A percentile compares a stretch with the other conserved stretches of the same genome.
These are phyloP conservation scores for Fomitiporia mediterranea DNA, from an alignment of 1,284 basidiomycete genomes.

Conservation along the genomic window DNA sequence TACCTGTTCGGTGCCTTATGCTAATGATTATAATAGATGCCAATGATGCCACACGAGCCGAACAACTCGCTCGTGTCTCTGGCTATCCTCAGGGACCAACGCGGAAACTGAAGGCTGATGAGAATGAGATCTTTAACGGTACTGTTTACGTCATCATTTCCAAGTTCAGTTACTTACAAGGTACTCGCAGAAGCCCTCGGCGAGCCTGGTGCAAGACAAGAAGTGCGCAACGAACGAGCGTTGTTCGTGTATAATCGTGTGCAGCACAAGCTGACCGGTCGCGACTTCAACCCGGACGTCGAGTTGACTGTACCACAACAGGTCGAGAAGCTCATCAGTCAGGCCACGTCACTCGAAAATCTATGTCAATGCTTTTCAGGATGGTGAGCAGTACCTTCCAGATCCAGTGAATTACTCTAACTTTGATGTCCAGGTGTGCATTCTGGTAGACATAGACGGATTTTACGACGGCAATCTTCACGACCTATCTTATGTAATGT, in stretches of 20 bases:
- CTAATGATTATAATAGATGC: constrained; percentile 33
- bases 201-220: constrained; percentile 55
- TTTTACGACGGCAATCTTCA: neutral
- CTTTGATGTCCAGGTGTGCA: constrained; percentile 13
- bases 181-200: constrained; percentile 45
- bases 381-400: constrained; percentile 50
- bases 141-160: neutral
- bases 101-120: constrained; percentile 73
- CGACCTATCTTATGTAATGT: neutral
- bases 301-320: constrained; percentile 71
- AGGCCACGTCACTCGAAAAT: constrained; percentile 90
- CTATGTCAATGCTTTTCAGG: constrained; percentile 95
- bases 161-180: neutral
- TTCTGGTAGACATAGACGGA: constrained; percentile 12
- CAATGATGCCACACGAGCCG: constrained; percentile 46
- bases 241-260: constrained; percentile 90
- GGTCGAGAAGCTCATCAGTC: constrained; percentile 86
- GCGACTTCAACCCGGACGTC: constrained; percentile 84
- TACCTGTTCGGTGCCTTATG: neutral
- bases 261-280: constrained; percentile 87
- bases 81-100: constrained; percentile 72
- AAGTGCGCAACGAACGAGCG: constrained; percentile 87
- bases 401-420: neutral
- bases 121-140: constrained; percentile 82
- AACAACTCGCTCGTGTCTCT: constrained; percentile 61